Base-by-base conservation (phyloP, 2,329 filamentous ascomycete species). In the Apiospora sp. region DNA sequence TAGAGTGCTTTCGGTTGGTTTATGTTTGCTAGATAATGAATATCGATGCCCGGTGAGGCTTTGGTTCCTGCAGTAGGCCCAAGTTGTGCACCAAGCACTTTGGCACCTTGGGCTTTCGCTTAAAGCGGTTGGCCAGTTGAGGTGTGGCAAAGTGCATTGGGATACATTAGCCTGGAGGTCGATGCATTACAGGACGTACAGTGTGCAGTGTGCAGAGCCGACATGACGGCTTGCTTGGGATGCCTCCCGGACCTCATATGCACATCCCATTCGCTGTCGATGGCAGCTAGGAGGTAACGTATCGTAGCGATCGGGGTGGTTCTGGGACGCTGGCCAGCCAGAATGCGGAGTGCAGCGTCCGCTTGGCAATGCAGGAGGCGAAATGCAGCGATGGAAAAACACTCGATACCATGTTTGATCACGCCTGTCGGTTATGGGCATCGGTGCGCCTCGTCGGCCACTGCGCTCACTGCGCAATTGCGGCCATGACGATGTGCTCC, bases 31-130 rank as follows among this genome's bases (percentile, higher is more conserved):
- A 64, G 58, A 34, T 12, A 64, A 41, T 64, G 58, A 64, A 64
- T n/a, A 64, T 64, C 58, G 34, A 24, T 64, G 58, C 58, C 34
- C 13, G 58, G 34, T 22, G 34, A 64, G 34, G 58, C 58, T 3
- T 64, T 64, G 30, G 58, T 64, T 64, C 58, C 58, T 64, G 58
- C 58, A 64, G 58, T 34, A 64, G 58, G 16, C 58, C 30, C 30
- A 37, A 13, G 19, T 22, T 13, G 34, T 64, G 34, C 58, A 64
- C 58, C 12, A 22, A 64, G 19, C 34, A 14, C 58, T 64, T 64
- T 64, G 37, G 37, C 37, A 41, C 37, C 37, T 41, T 64, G 30
- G 58, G 58, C 58, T 64, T n/a, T 41, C 58, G 34, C 58, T 64
- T n/a, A 2, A 13, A 41, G 58, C n/a, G 58, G 22, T 64, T 41